A percentile compares a stretch with the other conserved stretches of the same genome.
phyloP scores from a whole-genome alignment of 306 rosid genomes.

The Comarum palustre region DNA sequence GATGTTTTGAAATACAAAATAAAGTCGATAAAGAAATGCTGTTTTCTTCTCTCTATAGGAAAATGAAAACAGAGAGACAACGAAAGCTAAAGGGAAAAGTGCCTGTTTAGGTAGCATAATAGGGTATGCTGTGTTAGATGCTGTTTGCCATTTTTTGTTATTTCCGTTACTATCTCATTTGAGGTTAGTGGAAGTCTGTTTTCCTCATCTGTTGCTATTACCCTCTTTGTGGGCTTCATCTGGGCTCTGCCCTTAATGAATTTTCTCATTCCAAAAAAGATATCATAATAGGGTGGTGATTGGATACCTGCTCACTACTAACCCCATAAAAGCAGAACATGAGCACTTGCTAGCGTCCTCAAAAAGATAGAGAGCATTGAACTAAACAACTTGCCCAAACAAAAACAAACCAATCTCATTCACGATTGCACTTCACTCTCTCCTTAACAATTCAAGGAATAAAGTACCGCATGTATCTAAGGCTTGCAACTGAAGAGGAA shows the following conservation, averaged over 20 bases:
- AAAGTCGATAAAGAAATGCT: no score
- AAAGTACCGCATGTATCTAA: neutral
- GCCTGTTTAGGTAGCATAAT: constrained; percentile 2
- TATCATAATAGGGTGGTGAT: neutral
- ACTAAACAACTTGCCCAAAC: neutral
- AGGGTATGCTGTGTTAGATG: no score
- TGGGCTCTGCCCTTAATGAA: no score
- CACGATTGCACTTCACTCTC: neutral
- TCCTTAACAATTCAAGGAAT: neutral
- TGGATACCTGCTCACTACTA: constrained; percentile 8
- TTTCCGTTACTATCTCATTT: no score
- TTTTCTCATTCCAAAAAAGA: no score
- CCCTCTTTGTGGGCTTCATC: no score
- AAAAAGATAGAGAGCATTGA: neutral
- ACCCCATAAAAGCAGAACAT: neutral
- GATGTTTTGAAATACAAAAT: no score
- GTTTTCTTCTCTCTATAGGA: no score
- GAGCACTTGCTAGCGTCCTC: neutral
- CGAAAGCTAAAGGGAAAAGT: neutral
- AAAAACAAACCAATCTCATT: constrained; percentile 1
- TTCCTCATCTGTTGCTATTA: no score
- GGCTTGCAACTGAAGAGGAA: neutral
- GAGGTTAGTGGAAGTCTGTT: no score
- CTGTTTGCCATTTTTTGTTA: no score
- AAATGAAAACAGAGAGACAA: neutral